Percentiles rank a stretch among this genome's conserved stretches.
Evolutionary conservation across 108 stramenopile genomes (phyloP).

Genomic region (Nitzschia sp.): DNA sequence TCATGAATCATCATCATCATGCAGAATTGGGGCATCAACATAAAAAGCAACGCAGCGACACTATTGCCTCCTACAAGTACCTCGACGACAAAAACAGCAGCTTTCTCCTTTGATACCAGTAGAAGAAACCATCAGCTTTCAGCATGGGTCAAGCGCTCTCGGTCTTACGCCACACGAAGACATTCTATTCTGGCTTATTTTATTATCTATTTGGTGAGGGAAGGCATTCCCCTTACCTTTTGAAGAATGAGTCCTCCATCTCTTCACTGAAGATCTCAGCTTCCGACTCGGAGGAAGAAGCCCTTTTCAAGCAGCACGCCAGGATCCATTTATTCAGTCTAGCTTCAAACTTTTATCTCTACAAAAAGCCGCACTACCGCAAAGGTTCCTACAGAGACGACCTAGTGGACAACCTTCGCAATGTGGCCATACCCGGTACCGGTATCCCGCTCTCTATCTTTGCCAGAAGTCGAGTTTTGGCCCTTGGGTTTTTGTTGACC

Average conservation of each 20-base stretch:
- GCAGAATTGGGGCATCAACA: too few species aligned
- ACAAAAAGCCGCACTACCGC: constrained; percentile 94
- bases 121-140: too few species aligned
- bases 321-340: constrained; percentile 90
- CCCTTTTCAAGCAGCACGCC: constrained; percentile 77
- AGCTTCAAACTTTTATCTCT: constrained; percentile 88
- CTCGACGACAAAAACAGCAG: too few species aligned
- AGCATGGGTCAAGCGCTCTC: constrained; percentile 39
- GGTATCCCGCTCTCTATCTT: constrained; percentile 86
- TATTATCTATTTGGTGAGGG: constrained; percentile 72
- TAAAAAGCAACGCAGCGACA: too few species aligned
- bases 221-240: constrained; percentile 46
- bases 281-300: constrained; percentile 29
- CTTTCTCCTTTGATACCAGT: too few species aligned
- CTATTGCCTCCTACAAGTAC: too few species aligned
- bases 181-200: constrained; percentile 76
- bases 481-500: constrained; percentile 63
- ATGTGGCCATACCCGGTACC: constrained; percentile 98
- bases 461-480: constrained; percentile 42
- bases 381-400: constrained; percentile 86
- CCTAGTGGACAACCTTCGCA: constrained; percentile 90
- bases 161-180: constrained; percentile 47
- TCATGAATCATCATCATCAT: too few species aligned
- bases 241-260: constrained; percentile 38
- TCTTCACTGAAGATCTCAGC: constrained; percentile 33